phyloP scores from a whole-genome alignment of 192 early-diverging fungal genomes.

The Mortierella claussenii region DNA sequence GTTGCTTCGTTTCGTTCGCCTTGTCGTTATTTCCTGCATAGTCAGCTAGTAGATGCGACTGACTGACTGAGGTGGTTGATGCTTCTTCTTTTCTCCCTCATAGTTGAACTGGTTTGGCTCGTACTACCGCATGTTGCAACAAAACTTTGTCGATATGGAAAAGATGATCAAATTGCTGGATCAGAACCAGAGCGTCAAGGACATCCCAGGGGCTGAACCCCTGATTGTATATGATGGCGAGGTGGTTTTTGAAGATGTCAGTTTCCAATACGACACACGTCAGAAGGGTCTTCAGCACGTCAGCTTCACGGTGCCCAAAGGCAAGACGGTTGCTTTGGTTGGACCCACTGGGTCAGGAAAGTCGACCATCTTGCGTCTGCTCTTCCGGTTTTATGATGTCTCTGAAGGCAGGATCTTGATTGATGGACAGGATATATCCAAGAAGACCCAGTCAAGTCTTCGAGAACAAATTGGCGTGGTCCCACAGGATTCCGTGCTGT shows the following conservation, averaged over 20 bases:
- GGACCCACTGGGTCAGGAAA: slow-evolving; percentile 84
- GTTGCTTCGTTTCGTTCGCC: slow-evolving; percentile 18
- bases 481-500: slow-evolving; percentile 95
- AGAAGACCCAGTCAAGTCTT: slow-evolving; percentile 76
- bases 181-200: slow-evolving; percentile 70
- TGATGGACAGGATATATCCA: slow-evolving; percentile 84
- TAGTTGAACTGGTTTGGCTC: slow-evolving; percentile 91
- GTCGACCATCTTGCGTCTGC: slow-evolving; percentile 79
- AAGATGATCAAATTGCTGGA: slow-evolving; percentile 93
- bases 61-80: too few species aligned
- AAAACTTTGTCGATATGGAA: slow-evolving; percentile 97
- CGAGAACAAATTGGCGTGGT: slow-evolving; percentile 91
- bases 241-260: slow-evolving; percentile 80
- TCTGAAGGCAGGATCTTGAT: slow-evolving; percentile 82
- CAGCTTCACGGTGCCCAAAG: slow-evolving; percentile 74
- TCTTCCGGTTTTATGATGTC: slow-evolving; percentile 95
- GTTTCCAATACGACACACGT: slow-evolving; percentile 77
- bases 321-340: slow-evolving; percentile 81
- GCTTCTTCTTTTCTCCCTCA: background rate
- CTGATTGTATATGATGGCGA: slow-evolving; percentile 68
- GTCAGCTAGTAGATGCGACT: too few species aligned
- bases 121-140: slow-evolving; percentile 94
- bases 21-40: background rate
- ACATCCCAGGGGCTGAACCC: slow-evolving; percentile 68
- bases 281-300: slow-evolving; percentile 78